Percentiles rank a stretch among this genome's conserved stretches.
Conservation (phyloP, 1,284 basidiomycete species). For the Boletus sp. region DNA sequence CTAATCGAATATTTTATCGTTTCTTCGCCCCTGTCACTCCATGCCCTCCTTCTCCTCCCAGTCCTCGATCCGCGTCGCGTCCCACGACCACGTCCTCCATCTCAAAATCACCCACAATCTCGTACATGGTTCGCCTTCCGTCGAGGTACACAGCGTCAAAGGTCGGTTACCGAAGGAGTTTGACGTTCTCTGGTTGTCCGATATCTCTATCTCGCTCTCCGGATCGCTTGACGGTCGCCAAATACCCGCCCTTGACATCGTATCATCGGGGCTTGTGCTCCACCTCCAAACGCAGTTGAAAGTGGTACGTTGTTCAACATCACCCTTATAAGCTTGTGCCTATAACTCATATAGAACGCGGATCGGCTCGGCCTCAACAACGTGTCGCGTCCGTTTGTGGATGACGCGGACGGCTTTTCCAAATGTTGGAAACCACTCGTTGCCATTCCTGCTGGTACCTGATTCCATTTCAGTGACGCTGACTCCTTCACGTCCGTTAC, state of each 20-base stretch:
- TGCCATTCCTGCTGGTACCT: slow-evolving; percentile 3
- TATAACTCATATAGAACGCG: slow-evolving; percentile 46
- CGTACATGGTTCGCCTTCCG: slow-evolving; percentile 36
- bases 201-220: slow-evolving; percentile 49
- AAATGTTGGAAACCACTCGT: slow-evolving; percentile 35
- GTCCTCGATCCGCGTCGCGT: slow-evolving; percentile 33
- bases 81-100: slow-evolving; percentile 31
- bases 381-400: slow-evolving; percentile 48
- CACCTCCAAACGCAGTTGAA: slow-evolving; percentile 51
- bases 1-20: slow-evolving; percentile 14
- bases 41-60: slow-evolving; percentile 40
- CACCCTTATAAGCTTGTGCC: slow-evolving; percentile 12
- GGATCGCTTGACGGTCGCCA: slow-evolving; percentile 46
- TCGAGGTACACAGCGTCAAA: slow-evolving; percentile 30
- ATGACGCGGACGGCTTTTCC: slow-evolving; percentile 40
- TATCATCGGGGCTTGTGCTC: slow-evolving; percentile 46
- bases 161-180: slow-evolving; percentile 44
- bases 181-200: slow-evolving; percentile 49
- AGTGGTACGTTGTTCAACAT: slow-evolving; percentile 37
- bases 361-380: slow-evolving; percentile 50
- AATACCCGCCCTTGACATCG: slow-evolving; percentile 39
- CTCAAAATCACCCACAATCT: slow-evolving; percentile 40
- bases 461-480: slow-evolving; percentile 40
- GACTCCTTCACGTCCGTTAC: slow-evolving; percentile 40
- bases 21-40: slow-evolving; percentile 3